Conservation (phyloP, 139 green algal genomes). For the Ostreobium quekettii region DNA sequence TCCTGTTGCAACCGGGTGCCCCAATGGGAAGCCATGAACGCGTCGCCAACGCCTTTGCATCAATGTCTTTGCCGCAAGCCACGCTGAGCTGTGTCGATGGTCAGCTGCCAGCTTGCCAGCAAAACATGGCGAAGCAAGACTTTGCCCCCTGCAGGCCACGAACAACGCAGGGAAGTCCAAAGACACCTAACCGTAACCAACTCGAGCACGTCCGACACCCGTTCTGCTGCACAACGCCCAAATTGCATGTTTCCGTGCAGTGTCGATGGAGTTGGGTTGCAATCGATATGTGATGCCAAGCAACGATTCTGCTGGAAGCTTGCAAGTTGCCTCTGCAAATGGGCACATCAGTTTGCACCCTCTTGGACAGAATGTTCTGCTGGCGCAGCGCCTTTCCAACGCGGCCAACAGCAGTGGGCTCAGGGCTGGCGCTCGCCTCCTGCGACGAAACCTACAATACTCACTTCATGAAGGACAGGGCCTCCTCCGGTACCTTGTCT, state of each 20-base stretch:
- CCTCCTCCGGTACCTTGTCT: constrained; percentile 34
- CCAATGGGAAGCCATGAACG: too few relatives aligned
- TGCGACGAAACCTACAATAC: constrained; percentile 6
- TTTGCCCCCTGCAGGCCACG: not conserved
- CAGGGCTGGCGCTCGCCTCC: not conserved
- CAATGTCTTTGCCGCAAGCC: too few relatives aligned
- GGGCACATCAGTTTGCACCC: not conserved
- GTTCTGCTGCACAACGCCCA: too few relatives aligned
- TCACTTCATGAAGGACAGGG: constrained; percentile 49
- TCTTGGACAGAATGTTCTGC: not conserved
- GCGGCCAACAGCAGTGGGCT: not conserved
- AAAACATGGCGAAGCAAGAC: not conserved
- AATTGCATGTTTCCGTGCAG: too few relatives aligned
- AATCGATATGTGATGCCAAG: not conserved
- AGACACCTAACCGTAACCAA: too few relatives aligned
- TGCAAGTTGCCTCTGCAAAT: not conserved
- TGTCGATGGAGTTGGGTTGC: too few relatives aligned
- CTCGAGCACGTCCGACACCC: too few relatives aligned
- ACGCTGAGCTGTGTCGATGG: too few relatives aligned
- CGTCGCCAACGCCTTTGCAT: too few relatives aligned
- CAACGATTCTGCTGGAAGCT: not conserved
- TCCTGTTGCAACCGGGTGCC: too few relatives aligned
- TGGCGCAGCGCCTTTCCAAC: not conserved
- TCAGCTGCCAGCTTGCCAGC: too few relatives aligned
- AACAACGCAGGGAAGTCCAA: not conserved